Percentiles rank a stretch among this genome's conserved stretches.
Evolutionary conservation across 257 asterid species (phyloP).

Genomic region (Mentha longifolia): DNA sequence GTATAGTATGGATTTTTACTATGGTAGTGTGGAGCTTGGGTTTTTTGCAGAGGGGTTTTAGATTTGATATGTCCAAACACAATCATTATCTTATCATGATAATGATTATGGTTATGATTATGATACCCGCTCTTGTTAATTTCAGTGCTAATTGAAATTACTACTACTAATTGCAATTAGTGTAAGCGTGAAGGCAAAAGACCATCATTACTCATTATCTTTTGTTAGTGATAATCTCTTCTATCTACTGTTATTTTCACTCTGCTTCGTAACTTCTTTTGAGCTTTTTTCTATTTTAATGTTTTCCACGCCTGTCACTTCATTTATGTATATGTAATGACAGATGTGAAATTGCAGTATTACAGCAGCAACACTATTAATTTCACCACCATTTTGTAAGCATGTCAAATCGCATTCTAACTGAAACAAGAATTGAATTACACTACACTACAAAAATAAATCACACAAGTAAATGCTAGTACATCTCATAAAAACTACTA

Average conservation of each 20-base stretch:
- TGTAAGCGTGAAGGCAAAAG: conserved; percentile 31
- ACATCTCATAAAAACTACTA: no score
- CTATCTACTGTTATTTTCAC: no score
- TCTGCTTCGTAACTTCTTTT: neutral
- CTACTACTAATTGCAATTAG: neutral
- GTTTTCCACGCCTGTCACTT: neutral
- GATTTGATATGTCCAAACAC: conserved; percentile 3
- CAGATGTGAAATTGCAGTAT: neutral
- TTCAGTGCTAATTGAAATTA: neutral
- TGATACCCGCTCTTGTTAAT: conserved; percentile 18
- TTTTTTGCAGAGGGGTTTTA: conserved; percentile 22
- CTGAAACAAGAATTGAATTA: neutral
- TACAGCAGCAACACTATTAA: neutral
- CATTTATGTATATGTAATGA: no score
- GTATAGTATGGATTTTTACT: neutral
- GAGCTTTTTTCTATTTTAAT: neutral
- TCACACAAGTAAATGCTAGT: no score
- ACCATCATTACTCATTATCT: conserved; percentile 13
- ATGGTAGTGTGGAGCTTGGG: neutral
- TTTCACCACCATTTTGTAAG: neutral
- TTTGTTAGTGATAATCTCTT: neutral
- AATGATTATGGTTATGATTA: conserved; percentile 34
- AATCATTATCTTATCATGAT: conserved; percentile 36
- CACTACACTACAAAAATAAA: no score
- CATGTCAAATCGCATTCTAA: neutral